These are phyloP conservation scores for Colletotrichum truncatum DNA, from an alignment of 2,329 filamentous ascomycete species.

Conservation along the genomic window DNA sequence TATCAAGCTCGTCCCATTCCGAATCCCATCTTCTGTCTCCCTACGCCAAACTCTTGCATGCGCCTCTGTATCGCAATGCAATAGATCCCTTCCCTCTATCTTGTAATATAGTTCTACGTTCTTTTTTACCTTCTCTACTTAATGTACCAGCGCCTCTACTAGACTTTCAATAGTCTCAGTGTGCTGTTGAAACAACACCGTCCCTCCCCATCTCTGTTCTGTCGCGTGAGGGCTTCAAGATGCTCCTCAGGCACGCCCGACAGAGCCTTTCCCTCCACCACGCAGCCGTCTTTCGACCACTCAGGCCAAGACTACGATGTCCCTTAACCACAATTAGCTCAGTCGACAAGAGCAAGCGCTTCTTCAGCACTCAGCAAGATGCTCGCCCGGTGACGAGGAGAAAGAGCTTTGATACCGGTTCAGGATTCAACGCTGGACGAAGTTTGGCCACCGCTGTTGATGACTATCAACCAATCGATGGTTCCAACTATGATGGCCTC, in stretches of 20 bases:
- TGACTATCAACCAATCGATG: constrained; percentile 38
- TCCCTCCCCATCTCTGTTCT: neutral
- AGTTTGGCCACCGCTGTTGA: constrained; percentile 53
- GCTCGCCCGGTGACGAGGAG: constrained; percentile 7
- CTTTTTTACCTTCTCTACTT: constrained; percentile 17
- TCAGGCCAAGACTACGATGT: constrained; percentile 5
- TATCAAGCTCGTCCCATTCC: neutral
- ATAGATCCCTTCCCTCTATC: constrained; percentile 14
- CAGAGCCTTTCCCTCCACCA: constrained; percentile 28
- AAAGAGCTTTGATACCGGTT: constrained; percentile 10
- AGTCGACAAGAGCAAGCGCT: neutral
- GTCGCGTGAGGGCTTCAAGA: constrained; percentile 14
- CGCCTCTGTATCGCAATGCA: neutral
- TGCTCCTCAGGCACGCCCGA: constrained; percentile 29
- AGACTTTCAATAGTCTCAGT: constrained; percentile 5
- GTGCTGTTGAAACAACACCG: constrained; percentile 5
- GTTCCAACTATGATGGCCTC: neutral
- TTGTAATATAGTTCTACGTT: constrained; percentile 23
- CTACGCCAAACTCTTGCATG: neutral
- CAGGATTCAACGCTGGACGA: constrained; percentile 30
- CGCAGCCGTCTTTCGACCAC: constrained; percentile 14
- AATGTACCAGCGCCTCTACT: constrained; percentile 10
- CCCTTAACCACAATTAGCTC: neutral
- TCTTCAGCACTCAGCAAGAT: constrained; percentile 20
- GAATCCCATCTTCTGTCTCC: neutral